A percentile compares a stretch with the other conserved stretches of the same genome.
Conservation (phyloP, 1,284 basidiomycete species). For the Puccinia hordei region DNA sequence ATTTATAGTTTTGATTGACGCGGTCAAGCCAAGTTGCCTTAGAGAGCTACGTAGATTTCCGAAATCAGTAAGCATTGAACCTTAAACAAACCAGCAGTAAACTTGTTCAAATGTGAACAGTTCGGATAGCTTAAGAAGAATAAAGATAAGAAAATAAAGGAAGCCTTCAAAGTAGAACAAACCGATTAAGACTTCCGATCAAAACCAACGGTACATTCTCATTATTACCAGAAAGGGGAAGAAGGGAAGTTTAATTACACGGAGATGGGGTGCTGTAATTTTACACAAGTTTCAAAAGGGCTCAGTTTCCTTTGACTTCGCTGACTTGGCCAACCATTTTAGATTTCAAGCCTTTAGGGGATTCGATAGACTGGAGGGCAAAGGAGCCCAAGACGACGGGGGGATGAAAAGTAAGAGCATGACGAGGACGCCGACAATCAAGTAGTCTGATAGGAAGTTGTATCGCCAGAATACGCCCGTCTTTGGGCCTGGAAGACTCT, state of each 20-base stretch:
- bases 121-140: no score
- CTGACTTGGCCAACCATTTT: constrained; percentile 44
- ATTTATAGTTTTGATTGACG: no score
- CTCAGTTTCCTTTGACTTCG: constrained; percentile 41
- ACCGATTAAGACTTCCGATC: no score
- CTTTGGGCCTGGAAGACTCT: constrained; percentile 4
- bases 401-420: constrained; percentile 42
- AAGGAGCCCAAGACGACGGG: constrained; percentile 36
- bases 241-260: constrained; percentile 4
- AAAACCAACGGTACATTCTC: no score
- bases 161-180: no score
- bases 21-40: no score
- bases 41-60: no score
- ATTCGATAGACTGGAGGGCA: constrained; percentile 40
- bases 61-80: no score
- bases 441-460: constrained; percentile 42
- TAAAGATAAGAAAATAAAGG: no score
- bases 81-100: no score
- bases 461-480: constrained; percentile 45
- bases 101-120: no score
- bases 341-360: constrained; percentile 44
- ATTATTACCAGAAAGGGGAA: no score
- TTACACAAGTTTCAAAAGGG: not conserved
- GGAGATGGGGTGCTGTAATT: not conserved
- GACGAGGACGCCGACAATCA: constrained; percentile 45